Percentiles rank a stretch among this genome's conserved stretches.
Conservation (phyloP, 139 green algal genomes). For the Closterium sp. region DNA sequence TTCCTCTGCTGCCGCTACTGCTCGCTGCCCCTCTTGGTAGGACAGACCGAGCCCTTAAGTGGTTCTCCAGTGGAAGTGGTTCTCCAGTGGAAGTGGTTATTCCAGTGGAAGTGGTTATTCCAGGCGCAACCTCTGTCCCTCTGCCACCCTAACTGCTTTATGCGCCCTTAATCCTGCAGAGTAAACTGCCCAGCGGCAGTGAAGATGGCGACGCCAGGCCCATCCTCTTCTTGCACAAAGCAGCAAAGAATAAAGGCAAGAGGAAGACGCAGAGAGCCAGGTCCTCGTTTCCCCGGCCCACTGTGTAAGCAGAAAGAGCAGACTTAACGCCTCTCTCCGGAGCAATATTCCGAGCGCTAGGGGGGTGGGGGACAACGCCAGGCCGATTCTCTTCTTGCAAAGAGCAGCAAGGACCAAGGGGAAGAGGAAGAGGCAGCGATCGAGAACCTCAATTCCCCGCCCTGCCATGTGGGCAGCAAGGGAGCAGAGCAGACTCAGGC, state of each 20-base stretch:
- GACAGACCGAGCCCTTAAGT: too few species aligned
- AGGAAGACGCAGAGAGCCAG: background rate
- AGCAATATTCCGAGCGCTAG: background rate
- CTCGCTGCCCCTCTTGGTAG: too few species aligned
- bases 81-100: too few species aligned
- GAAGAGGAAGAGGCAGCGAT: background rate
- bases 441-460: background rate
- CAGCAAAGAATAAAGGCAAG: background rate
- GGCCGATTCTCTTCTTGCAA: background rate
- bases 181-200: background rate
- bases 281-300: background rate
- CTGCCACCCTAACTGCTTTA: too few species aligned
- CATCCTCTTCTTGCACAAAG: background rate
- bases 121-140: too few species aligned
- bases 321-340: too few species aligned
- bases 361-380: background rate
- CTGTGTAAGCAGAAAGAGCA: background rate
- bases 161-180: too few species aligned
- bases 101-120: too few species aligned
- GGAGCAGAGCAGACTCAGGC: background rate
- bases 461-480: background rate
- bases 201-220: background rate
- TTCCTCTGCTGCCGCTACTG: too few species aligned
- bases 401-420: background rate
- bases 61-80: too few species aligned